phyloP scores from a whole-genome alignment of 306 rosid genomes.

The Corylus americana region DNA sequence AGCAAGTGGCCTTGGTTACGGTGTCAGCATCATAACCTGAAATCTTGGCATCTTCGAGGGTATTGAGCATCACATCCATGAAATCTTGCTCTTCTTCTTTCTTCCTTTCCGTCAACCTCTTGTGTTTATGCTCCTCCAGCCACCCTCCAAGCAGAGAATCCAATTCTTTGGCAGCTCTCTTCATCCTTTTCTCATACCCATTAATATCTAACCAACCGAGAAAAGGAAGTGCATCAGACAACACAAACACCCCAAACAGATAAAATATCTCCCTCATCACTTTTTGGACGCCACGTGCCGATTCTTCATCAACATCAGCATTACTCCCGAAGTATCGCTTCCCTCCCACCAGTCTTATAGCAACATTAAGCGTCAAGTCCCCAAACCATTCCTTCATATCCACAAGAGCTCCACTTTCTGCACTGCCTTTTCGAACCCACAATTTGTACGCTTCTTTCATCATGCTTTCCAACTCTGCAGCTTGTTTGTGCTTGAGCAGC shows the following conservation, averaged over 20 bases:
- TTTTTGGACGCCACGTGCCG: conserved; percentile 5
- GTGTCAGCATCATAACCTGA: conserved; percentile 39
- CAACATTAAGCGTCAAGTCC: conserved; percentile 37
- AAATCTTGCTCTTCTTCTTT: conserved; percentile 25
- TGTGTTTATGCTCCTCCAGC: conserved; percentile 34
- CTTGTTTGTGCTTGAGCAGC: conserved; percentile 30
- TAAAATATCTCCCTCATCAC: conserved; percentile 7
- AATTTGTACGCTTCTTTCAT: conserved; percentile 21
- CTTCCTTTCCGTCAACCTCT: neutral
- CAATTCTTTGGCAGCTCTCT: conserved; percentile 26
- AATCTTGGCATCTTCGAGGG: conserved; percentile 17
- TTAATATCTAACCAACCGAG: conserved; percentile 31
- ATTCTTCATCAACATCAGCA: conserved; percentile 17
- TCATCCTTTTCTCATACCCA: conserved; percentile 25
- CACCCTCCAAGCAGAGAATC: conserved; percentile 15
- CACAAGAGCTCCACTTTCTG: conserved; percentile 36
- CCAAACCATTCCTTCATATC: conserved; percentile 59
- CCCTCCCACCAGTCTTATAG: conserved; percentile 47
- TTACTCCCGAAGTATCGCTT: conserved; percentile 16
- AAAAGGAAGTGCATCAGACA: conserved; percentile 25
- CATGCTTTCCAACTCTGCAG: conserved; percentile 31
- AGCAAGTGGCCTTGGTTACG: conserved; percentile 44
- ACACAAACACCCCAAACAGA: conserved; percentile 21
- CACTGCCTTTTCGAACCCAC: conserved; percentile 30
- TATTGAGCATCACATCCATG: conserved; percentile 38